Percentiles rank a stretch among this genome's conserved stretches.
Evolutionary conservation across 345 rosid genomes (phyloP).

Genomic region (Conringia planisiliqua): DNA sequence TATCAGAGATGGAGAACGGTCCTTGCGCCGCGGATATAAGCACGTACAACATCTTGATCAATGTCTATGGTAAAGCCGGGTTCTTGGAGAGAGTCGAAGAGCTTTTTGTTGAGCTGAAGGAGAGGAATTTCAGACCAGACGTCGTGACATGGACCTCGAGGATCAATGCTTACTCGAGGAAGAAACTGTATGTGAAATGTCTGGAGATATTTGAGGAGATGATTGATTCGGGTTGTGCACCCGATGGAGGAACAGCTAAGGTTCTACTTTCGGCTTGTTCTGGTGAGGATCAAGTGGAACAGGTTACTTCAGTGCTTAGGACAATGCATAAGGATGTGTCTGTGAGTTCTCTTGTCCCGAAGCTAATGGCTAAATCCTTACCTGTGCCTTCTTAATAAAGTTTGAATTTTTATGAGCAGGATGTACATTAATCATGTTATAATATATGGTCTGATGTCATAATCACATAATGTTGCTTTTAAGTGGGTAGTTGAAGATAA

Average conservation of each 20-base stretch:
- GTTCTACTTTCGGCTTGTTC: constrained; percentile 82
- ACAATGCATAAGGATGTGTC: constrained; percentile 63
- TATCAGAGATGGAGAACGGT: constrained; percentile 65
- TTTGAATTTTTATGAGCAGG: constrained; percentile 15
- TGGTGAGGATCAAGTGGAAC: constrained; percentile 69
- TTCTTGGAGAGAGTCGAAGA: constrained; percentile 66
- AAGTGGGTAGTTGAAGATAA: constrained; percentile 14
- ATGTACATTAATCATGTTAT: neutral
- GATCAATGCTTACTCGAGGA: constrained; percentile 72
- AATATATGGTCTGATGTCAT: constrained; percentile 16
- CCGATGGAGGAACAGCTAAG: constrained; percentile 86
- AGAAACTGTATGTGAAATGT: constrained; percentile 68
- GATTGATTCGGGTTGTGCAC: constrained; percentile 80
- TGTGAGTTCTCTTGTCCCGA: constrained; percentile 40
- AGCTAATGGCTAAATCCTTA: constrained; percentile 17
- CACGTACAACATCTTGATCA: constrained; percentile 86
- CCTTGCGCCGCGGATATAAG: constrained; percentile 58
- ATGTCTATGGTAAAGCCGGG: constrained; percentile 72
- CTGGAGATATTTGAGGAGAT: constrained; percentile 81
- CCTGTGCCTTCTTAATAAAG: constrained; percentile 2
- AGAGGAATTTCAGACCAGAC: constrained; percentile 49
- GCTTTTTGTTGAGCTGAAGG: constrained; percentile 44
- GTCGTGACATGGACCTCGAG: constrained; percentile 96
- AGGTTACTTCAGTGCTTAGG: constrained; percentile 70
- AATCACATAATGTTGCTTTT: neutral